Conservation (phyloP, 768 basidiomycete genomes). For the Lactarius trivialis region DNA sequence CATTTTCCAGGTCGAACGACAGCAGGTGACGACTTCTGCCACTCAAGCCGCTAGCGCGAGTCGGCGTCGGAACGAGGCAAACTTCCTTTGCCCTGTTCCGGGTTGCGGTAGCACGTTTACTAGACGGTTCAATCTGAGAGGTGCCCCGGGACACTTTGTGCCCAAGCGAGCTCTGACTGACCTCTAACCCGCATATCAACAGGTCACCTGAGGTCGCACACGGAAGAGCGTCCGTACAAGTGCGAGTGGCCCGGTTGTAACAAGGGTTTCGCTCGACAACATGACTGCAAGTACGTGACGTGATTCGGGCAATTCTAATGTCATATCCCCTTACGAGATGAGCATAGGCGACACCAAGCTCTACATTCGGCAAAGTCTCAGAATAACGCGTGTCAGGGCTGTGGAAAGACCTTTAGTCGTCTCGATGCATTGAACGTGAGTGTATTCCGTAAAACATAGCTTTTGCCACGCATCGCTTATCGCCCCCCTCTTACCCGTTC, state of each 20-base stretch:
- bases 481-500: constrained; percentile 14
- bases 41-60: constrained; percentile 90
- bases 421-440: constrained; percentile 91
- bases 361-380: constrained; percentile 80
- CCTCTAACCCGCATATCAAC: constrained; percentile 18
- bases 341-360: constrained; percentile 75
- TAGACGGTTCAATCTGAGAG: constrained; percentile 81
- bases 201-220: constrained; percentile 93
- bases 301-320: neutral
- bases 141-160: constrained; percentile 34
- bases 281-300: constrained; percentile 86
- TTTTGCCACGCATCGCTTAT: constrained; percentile 17
- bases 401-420: constrained; percentile 91
- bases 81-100: constrained; percentile 53
- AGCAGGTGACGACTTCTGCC: constrained; percentile 91
- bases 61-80: constrained; percentile 82
- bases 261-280: constrained; percentile 91
- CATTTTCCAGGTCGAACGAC: constrained; percentile 86
- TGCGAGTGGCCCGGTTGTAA: constrained; percentile 93
- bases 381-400: constrained; percentile 83
- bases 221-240: constrained; percentile 89
- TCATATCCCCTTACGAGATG: constrained; percentile 1
- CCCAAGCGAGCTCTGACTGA: constrained; percentile 8
- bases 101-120: constrained; percentile 46
- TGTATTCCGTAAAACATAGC: constrained; percentile 29